phyloP scores from a whole-genome alignment of 306 rosid species.

The Castanea crenata region DNA sequence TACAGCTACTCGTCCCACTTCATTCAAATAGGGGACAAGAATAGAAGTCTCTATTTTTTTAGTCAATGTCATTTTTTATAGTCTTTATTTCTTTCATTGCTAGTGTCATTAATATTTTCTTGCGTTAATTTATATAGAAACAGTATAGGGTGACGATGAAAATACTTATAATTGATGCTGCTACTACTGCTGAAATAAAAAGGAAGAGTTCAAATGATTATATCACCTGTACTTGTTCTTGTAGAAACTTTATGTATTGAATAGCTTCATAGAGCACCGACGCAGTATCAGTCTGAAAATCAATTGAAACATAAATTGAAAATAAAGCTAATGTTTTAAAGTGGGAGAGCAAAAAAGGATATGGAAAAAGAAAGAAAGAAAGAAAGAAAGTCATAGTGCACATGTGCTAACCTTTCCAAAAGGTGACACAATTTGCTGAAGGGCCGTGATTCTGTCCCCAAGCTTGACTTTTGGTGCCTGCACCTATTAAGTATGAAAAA shows the following conservation, averaged over 20 bases:
- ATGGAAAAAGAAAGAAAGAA: slow-evolving; percentile 1
- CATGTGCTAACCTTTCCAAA: slow-evolving; percentile 79
- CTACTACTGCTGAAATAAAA: neutral
- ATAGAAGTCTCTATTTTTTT: no score
- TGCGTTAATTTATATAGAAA: no score
- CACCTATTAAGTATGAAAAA: slow-evolving; percentile 37
- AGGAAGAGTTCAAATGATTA: neutral
- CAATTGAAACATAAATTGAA: neutral
- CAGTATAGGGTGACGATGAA: no score
- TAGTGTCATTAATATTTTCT: no score
- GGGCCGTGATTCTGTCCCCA: slow-evolving; percentile 78
- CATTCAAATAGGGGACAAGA: neutral
- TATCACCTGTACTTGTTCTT: slow-evolving; percentile 84
- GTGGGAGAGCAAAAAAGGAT: slow-evolving; percentile 34
- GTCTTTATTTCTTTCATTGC: neutral
- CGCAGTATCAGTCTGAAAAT: slow-evolving; percentile 90
- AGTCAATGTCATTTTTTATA: neutral
- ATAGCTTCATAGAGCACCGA: slow-evolving; percentile 91
- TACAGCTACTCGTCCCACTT: neutral
- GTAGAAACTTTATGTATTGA: slow-evolving; percentile 80
- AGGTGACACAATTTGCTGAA: slow-evolving; percentile 98
- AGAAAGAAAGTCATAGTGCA: slow-evolving; percentile 15
- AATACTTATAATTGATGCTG: no score
- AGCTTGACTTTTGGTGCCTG: slow-evolving; percentile 95
- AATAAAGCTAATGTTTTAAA: slow-evolving; percentile 8